A percentile compares a stretch with the other conserved stretches of the same genome.
Conservation (phyloP, 768 basidiomycete genomes). For the Suillus ampliporus region DNA sequence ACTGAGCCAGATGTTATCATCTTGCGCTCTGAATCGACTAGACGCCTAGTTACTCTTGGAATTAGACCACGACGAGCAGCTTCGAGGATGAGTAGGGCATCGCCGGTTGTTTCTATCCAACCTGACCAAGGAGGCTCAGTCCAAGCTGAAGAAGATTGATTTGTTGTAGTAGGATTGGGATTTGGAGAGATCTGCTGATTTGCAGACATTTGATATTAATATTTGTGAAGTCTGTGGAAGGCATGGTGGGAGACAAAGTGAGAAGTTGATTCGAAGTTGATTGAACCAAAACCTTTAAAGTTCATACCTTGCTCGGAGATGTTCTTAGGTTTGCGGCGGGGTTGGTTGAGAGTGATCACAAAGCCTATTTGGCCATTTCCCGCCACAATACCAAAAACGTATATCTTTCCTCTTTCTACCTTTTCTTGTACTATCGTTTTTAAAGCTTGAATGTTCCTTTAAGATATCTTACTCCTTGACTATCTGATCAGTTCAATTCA, state of each 20-base stretch:
- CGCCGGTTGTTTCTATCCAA: constrained; percentile 94
- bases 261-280: constrained; percentile 48
- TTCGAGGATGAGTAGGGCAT: constrained; percentile 96
- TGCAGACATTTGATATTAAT: constrained; percentile 33
- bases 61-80: constrained; percentile 90
- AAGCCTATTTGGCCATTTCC: constrained; percentile 37
- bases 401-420: constrained; percentile 4
- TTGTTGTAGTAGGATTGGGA: constrained; percentile 22
- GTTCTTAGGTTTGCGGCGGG: constrained; percentile 64
- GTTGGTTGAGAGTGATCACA: constrained; percentile 44
- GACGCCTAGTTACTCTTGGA: constrained; percentile 87
- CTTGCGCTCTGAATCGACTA: constrained; percentile 90
- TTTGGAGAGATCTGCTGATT: constrained; percentile 35
- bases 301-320: constrained; percentile 51
- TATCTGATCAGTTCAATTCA: background rate
- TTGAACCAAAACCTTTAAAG: constrained; percentile 41
- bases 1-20: constrained; percentile 95
- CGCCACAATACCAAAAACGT: constrained; percentile 34
- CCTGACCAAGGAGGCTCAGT: constrained; percentile 92
- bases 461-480: too few species aligned
- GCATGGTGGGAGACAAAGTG: constrained; percentile 20
- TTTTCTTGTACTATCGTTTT: too few species aligned
- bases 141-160: constrained; percentile 56
- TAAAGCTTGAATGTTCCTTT: too few species aligned
- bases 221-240: constrained; percentile 20